Evolutionary conservation across 78 protist species (phyloP).

Genomic region (Isochrysis galbana): DNA sequence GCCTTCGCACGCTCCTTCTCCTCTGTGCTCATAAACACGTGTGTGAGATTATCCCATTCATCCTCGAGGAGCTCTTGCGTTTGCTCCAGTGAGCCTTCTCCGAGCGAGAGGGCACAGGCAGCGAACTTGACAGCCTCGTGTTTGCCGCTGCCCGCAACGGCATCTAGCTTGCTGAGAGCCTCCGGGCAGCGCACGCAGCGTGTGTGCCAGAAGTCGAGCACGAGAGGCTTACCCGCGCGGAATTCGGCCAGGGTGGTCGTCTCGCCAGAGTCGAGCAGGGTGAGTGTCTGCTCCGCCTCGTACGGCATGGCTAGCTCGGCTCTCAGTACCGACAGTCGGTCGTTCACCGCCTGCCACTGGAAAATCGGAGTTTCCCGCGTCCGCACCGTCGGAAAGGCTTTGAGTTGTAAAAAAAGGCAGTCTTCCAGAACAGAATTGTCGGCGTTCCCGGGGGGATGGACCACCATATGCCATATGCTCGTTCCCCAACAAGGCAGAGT

Average conservation of each 20-base stretch:
- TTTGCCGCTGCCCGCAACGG: not conserved
- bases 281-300: not conserved
- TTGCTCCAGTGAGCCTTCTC: not conserved
- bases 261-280: not conserved
- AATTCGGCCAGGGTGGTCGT: not conserved
- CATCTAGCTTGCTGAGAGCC: not conserved
- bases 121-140: not conserved
- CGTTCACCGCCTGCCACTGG: no score
- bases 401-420: no score
- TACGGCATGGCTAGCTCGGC: not conserved
- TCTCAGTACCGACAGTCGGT: no score
- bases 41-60: not conserved
- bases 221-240: not conserved
- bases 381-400: no score
- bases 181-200: not conserved
- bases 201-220: constrained; percentile 12
- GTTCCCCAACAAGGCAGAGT: no score
- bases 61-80: not conserved
- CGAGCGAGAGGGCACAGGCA: not conserved
- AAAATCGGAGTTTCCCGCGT: no score
- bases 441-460: no score
- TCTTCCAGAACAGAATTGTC: no score
- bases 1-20: not conserved
- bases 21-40: not conserved
- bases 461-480: no score